Evolutionary conservation across 2,329 filamentous ascomycete species (phyloP).

Genomic region (Hirsutella rhossiliensis): DNA sequence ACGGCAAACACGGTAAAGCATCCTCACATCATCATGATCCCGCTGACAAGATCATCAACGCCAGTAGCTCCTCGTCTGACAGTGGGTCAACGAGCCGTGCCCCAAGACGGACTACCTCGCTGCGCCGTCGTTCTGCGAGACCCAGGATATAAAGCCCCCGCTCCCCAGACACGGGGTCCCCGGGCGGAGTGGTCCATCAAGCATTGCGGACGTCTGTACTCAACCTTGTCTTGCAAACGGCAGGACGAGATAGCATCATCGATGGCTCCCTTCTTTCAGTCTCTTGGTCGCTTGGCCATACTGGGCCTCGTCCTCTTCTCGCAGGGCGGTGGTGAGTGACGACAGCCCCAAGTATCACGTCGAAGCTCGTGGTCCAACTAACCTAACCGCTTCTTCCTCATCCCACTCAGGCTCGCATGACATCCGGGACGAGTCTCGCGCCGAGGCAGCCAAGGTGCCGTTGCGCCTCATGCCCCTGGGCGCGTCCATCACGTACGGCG

Average conservation of each 20-base stretch:
- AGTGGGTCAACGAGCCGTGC: background rate
- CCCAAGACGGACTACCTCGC: background rate
- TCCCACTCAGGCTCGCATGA: background rate
- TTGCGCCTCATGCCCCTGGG: conserved; percentile 31
- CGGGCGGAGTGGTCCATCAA: too few species aligned
- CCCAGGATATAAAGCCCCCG: too few species aligned
- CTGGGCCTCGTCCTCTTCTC: conserved; percentile 13
- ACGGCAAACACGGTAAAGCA: background rate
- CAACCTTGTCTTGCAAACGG: background rate
- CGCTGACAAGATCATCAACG: background rate
- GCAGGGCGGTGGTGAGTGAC: conserved; percentile 4
- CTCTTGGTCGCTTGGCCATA: conserved; percentile 6
- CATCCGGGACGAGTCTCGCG: background rate
- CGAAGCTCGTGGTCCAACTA: background rate
- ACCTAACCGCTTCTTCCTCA: background rate
- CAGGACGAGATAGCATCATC: background rate
- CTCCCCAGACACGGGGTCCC: too few species aligned
- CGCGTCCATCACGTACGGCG: conserved; percentile 29
- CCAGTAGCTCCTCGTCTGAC: background rate
- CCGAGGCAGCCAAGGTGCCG: conserved; percentile 10
- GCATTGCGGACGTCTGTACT: too few species aligned
- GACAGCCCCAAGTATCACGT: background rate
- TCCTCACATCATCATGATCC: background rate
- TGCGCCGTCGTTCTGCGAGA: background rate
- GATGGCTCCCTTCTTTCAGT: conserved; percentile 5